A percentile compares a stretch with the other conserved stretches of the same genome.
Evolutionary conservation across 2,329 filamentous ascomycete genomes (phyloP).

Genomic region (Stemphylium beticola): DNA sequence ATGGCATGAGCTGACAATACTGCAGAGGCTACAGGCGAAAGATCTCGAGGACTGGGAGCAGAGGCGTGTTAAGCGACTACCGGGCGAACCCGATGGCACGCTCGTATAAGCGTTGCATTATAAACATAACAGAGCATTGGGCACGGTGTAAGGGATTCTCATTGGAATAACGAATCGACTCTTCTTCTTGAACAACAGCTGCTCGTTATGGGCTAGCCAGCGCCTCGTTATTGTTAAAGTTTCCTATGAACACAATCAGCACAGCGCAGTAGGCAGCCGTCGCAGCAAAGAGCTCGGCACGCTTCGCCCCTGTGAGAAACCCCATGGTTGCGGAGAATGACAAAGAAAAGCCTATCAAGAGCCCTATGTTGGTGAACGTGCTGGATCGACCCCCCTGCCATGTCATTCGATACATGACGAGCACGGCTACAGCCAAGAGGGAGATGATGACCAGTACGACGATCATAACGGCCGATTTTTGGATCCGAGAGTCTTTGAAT

Average conservation of each 20-base stretch:
- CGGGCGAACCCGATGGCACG: constrained; percentile 87
- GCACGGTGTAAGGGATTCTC: constrained; percentile 2
- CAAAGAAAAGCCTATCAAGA: not conserved
- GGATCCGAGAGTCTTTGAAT: too few relatives aligned
- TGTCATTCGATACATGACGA: not conserved
- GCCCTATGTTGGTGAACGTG: not conserved
- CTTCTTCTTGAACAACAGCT: not conserved
- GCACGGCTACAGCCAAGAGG: too few relatives aligned
- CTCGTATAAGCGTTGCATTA: constrained; percentile 50
- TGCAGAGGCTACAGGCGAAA: constrained; percentile 79
- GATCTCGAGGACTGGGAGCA: constrained; percentile 97
- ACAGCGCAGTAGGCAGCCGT: not conserved
- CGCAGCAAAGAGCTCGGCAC: not conserved
- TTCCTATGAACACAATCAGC: not conserved
- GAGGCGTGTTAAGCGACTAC: constrained; percentile 86
- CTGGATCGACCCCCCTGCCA: not conserved
- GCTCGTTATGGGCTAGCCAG: too few relatives aligned
- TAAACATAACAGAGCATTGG: not conserved
- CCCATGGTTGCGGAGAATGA: not conserved
- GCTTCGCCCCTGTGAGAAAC: not conserved
- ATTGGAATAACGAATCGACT: not conserved
- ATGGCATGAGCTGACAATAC: constrained; percentile 16
- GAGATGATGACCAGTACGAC: too few relatives aligned
- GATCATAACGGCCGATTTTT: too few relatives aligned
- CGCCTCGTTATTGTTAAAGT: not conserved